Evolutionary conservation across 768 basidiomycete species (phyloP).

Genomic region (Phanerochaete carnosa): DNA sequence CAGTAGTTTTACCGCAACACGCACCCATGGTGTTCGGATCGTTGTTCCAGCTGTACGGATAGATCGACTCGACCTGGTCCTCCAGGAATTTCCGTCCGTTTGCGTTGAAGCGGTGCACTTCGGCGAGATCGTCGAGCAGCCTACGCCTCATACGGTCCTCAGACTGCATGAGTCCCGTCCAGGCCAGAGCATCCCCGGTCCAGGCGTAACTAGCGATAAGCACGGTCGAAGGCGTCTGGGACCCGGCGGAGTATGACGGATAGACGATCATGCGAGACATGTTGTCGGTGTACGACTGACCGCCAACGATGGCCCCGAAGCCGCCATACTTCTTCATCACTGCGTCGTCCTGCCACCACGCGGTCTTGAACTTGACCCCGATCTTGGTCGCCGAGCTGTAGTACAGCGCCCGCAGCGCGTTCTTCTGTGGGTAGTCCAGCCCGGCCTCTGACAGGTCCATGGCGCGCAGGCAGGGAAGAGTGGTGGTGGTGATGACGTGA

Average conservation of each 20-base stretch:
- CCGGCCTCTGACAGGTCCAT: constrained; percentile 23
- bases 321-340: constrained; percentile 1
- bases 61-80: constrained; percentile 8
- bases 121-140: constrained; percentile 27
- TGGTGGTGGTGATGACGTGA: constrained; percentile 42
- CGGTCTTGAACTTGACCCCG: constrained; percentile 37
- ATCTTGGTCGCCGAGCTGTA: constrained; percentile 40
- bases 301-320: constrained; percentile 23
- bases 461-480: constrained; percentile 33
- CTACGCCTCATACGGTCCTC: constrained; percentile 18
- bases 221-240: constrained; percentile 3
- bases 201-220: constrained; percentile 25
- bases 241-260: constrained; percentile 32
- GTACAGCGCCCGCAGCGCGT: constrained; percentile 34
- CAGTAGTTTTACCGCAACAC: background rate
- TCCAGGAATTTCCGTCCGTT: background rate
- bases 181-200: constrained; percentile 30
- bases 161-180: constrained; percentile 25
- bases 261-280: constrained; percentile 33
- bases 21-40: constrained; percentile 33
- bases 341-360: constrained; percentile 38
- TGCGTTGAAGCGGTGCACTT: constrained; percentile 21
- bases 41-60: constrained; percentile 33
- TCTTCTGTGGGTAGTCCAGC: constrained; percentile 17
- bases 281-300: constrained; percentile 31